Conservation (phyloP, 306 rosid genomes). For the Comarum palustre region DNA sequence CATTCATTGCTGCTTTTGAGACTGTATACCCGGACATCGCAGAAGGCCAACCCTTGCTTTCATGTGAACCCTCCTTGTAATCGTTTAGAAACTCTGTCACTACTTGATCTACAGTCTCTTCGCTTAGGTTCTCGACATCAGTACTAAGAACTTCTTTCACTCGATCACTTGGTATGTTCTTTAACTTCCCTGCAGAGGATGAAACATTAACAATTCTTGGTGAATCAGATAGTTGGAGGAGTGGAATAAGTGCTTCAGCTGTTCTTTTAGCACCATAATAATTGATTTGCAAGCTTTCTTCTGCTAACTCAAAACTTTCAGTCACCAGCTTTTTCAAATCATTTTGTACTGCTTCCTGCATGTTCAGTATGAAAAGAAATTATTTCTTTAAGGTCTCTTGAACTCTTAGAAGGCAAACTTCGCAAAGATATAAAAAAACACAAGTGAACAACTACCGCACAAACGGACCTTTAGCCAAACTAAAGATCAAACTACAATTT, state of each 20-base stretch:
- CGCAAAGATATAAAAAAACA: background rate
- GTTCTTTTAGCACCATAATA: conserved; percentile 49
- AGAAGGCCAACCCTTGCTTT: conserved; percentile 47
- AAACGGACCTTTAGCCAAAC: background rate
- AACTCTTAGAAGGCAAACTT: background rate
- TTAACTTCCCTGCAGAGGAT: conserved; percentile 32
- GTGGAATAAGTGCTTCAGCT: conserved; percentile 41
- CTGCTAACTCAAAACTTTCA: conserved; percentile 35
- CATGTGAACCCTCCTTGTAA: conserved; percentile 36
- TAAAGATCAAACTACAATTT: background rate
- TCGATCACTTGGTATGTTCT: conserved; percentile 37
- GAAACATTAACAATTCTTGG: conserved; percentile 59
- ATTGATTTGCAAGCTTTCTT: conserved; percentile 46
- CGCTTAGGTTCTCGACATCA: conserved; percentile 44
- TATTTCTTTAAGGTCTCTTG: background rate
- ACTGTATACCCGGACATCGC: conserved; percentile 22
- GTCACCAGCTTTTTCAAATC: conserved; percentile 30
- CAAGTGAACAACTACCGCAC: background rate
- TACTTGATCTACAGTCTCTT: conserved; percentile 41
- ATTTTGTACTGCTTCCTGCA: conserved; percentile 14
- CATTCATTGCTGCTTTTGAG: conserved; percentile 50
- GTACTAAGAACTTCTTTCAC: conserved; percentile 31
- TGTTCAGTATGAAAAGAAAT: background rate
- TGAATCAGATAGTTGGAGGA: conserved; percentile 51
- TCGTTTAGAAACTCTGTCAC: conserved; percentile 38